Conservation (phyloP, 805 yeast genomes). For the Kluyveromyces aestuarii region DNA sequence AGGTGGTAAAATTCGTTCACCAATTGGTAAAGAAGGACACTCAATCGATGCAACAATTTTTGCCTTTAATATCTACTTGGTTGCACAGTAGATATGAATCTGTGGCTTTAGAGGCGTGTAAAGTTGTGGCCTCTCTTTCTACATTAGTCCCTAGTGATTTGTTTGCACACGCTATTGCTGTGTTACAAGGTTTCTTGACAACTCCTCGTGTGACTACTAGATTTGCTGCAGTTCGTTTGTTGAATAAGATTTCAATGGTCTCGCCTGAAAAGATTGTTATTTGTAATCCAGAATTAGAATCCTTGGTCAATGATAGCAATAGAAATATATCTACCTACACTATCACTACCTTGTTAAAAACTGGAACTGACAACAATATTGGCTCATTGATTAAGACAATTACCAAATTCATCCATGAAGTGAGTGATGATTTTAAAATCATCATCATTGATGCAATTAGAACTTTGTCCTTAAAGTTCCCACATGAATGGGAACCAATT, state of each 20-base stretch:
- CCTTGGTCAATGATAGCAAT: constrained; percentile 77
- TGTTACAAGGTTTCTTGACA: constrained; percentile 67
- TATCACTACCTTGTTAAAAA: constrained; percentile 88
- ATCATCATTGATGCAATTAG: constrained; percentile 94
- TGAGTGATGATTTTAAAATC: constrained; percentile 90
- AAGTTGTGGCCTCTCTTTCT: constrained; percentile 36
- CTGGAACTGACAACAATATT: constrained; percentile 84
- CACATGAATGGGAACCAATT: constrained; percentile 77
- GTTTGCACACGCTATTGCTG: constrained; percentile 58
- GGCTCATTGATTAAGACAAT: constrained; percentile 84
- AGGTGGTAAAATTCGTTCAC: constrained; percentile 74
- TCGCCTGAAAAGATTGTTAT: constrained; percentile 71
- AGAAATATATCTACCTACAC: constrained; percentile 94
- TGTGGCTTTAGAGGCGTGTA: constrained; percentile 89
- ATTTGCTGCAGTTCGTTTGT: constrained; percentile 86
- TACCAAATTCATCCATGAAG: constrained; percentile 82
- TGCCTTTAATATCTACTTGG: constrained; percentile 56
- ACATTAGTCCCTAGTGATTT: constrained; percentile 53
- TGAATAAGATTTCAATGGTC: constrained; percentile 74
- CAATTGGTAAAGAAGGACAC: constrained; percentile 65
- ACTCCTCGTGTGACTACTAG: constrained; percentile 86
- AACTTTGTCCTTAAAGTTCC: constrained; percentile 86
- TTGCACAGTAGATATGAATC: constrained; percentile 75
- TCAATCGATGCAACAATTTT: constrained; percentile 38
- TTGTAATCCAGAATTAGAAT: constrained; percentile 80